Evolutionary conservation across 1,284 basidiomycete genomes (phyloP).

Genomic region (Ceratobasidium sp.): DNA sequence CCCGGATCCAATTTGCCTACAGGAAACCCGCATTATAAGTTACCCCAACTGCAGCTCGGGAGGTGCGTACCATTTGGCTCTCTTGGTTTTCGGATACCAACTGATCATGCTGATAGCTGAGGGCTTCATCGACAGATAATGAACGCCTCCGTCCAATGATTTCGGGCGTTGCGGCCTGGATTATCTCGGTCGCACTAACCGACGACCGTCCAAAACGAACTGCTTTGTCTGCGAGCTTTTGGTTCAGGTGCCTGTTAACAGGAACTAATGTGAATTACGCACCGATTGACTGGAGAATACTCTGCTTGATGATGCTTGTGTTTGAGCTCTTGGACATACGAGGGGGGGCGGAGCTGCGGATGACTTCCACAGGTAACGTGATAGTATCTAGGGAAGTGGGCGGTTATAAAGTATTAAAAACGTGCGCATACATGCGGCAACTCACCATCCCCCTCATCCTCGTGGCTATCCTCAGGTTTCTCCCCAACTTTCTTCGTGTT

Average conservation of each 20-base stretch:
- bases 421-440: constrained; percentile 18
- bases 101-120: constrained; percentile 22
- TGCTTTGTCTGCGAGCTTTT: constrained; percentile 29
- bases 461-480: constrained; percentile 8
- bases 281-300: constrained; percentile 73
- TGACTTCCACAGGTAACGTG: constrained; percentile 34
- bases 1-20: constrained; percentile 37
- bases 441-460: constrained; percentile 34
- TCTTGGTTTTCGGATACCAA: constrained; percentile 3
- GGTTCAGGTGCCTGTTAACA: not conserved
- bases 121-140: constrained; percentile 50
- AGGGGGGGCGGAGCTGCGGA: constrained; percentile 37
- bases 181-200: constrained; percentile 22
- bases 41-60: not conserved
- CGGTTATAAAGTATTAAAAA: not conserved
- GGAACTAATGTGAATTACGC: constrained; percentile 44
- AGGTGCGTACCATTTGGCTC: constrained; percentile 14
- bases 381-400: constrained; percentile 11
- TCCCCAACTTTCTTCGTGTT: not conserved
- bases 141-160: constrained; percentile 14
- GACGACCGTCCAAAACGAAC: constrained; percentile 30
- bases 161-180: constrained; percentile 14
- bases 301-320: constrained; percentile 61
- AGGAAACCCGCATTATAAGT: not conserved
- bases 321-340: constrained; percentile 36